phyloP scores from a whole-genome alignment of 768 basidiomycete species.

The Xanthoconium purpureum region DNA sequence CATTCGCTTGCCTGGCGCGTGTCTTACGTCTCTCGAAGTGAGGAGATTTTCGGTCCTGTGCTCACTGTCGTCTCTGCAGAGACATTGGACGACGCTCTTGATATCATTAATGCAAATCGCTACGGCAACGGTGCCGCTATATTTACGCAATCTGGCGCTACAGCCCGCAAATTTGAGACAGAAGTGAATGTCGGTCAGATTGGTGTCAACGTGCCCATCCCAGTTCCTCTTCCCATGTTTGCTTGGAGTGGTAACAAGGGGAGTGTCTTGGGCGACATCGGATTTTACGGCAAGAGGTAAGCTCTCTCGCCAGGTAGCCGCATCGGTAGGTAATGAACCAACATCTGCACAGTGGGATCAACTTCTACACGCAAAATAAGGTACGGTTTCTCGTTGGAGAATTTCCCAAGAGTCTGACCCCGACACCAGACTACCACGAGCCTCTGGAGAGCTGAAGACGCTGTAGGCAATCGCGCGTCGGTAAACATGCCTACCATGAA shows the following conservation, averaged over 20 bases:
- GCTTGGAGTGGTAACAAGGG: constrained; percentile 95
- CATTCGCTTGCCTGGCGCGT: background rate
- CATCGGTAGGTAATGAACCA: background rate
- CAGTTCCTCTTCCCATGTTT: constrained; percentile 93
- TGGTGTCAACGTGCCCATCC: constrained; percentile 90
- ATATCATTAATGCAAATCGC: constrained; percentile 82
- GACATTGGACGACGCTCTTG: constrained; percentile 85
- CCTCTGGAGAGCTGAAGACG: constrained; percentile 88
- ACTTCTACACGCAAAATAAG: constrained; percentile 97
- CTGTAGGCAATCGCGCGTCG: constrained; percentile 72
- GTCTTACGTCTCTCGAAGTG: constrained; percentile 41
- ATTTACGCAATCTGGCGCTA: constrained; percentile 95
- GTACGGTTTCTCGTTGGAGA: constrained; percentile 30
- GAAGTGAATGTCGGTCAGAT: constrained; percentile 89
- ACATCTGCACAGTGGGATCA: constrained; percentile 60
- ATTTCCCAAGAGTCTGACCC: constrained; percentile 5
- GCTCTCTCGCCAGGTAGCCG: constrained; percentile 7
- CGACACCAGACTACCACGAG: constrained; percentile 76
- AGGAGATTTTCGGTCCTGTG: constrained; percentile 95
- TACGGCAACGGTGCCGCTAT: constrained; percentile 96
- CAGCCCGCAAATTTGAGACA: constrained; percentile 88
- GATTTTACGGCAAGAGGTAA: constrained; percentile 87
- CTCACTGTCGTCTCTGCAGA: constrained; percentile 74
- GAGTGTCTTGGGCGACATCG: constrained; percentile 80
- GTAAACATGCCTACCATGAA: constrained; percentile 84